These are phyloP conservation scores for Saccharomycopsis crataegensis DNA, from an alignment of 1,139 yeast genomes.

Conservation along the genomic window DNA sequence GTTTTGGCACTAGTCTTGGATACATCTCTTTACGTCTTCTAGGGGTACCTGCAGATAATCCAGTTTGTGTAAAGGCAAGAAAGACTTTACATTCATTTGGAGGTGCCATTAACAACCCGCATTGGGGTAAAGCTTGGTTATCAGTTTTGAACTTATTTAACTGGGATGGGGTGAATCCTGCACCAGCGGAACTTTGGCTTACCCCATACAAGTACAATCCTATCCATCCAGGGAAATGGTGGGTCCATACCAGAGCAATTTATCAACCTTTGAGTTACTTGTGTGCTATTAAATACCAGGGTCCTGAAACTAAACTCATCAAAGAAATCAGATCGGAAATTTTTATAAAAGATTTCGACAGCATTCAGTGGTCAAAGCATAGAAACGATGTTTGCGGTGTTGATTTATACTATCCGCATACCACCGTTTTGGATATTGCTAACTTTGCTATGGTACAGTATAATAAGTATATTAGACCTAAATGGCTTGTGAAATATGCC, in stretches of 20 bases:
- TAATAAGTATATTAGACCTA: conserved; percentile 67
- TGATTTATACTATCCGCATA: conserved; percentile 91
- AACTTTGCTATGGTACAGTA: conserved; percentile 56
- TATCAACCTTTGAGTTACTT: conserved; percentile 84
- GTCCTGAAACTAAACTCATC: conserved; percentile 59
- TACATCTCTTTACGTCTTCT: conserved; percentile 71
- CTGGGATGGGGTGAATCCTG: conserved; percentile 98
- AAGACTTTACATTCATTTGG: conserved; percentile 56
- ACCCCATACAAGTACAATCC: conserved; percentile 68
- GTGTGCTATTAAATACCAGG: conserved; percentile 47
- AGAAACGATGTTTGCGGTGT: conserved; percentile 87
- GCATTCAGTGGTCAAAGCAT: conserved; percentile 59
- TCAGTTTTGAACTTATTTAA: conserved; percentile 71
- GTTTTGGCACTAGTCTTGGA: conserved; percentile 88
- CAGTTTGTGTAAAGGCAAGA: conserved; percentile 76
- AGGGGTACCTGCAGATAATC: conserved; percentile 69
- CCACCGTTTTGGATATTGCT: conserved; percentile 53
- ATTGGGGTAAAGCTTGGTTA: conserved; percentile 97
- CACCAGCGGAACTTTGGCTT: conserved; percentile 93
- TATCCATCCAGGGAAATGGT: conserved; percentile 94
- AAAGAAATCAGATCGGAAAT: conserved; percentile 67
- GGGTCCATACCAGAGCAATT: conserved; percentile 97
- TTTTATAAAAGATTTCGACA: conserved; percentile 52
- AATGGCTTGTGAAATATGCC: conserved; percentile 54
- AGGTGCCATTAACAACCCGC: conserved; percentile 87